These are phyloP conservation scores for Tuber umbilicatum DNA, from an alignment of 495 filamentous ascomycete genomes.

Conservation along the genomic window DNA sequence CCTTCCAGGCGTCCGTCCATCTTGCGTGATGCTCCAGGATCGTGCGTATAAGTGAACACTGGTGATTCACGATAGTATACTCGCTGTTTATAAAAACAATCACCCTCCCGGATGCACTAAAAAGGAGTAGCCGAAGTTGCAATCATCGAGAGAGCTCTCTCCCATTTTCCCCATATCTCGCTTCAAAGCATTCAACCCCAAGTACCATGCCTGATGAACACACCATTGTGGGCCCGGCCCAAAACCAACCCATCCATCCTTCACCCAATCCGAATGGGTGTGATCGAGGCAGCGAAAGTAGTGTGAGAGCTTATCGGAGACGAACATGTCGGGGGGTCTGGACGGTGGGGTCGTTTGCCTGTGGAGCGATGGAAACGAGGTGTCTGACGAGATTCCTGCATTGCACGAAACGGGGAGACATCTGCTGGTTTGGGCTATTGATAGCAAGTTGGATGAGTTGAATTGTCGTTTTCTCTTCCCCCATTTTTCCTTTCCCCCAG, in stretches of 20 bases:
- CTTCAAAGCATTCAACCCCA: too few species aligned
- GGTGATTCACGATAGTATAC: too few species aligned
- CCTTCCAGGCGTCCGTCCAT: too few species aligned
- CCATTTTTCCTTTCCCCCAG: not conserved
- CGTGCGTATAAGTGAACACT: too few species aligned
- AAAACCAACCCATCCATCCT: not conserved
- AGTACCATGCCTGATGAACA: too few species aligned
- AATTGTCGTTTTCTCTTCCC: slow-evolving; percentile 49
- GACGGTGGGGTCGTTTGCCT: slow-evolving; percentile 69
- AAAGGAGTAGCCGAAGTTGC: not conserved
- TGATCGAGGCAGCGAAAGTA: not conserved
- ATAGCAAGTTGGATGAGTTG: slow-evolving; percentile 61
- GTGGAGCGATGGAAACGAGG: slow-evolving; percentile 78
- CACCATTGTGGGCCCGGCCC: not conserved
- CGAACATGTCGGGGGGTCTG: slow-evolving; percentile 44
- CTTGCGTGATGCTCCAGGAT: too few species aligned
- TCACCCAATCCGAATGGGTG: not conserved
- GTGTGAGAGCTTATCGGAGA: not conserved
- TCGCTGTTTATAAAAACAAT: not conserved
- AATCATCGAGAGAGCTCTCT: not conserved
- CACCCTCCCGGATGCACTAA: not conserved
- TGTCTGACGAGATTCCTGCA: slow-evolving; percentile 64
- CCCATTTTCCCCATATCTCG: not conserved
- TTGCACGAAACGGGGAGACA: slow-evolving; percentile 73
- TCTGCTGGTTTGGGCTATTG: slow-evolving; percentile 68